Evolutionary conservation across 352 stramenopile species (phyloP).

Genomic region (Globisporangium spinosum): DNA sequence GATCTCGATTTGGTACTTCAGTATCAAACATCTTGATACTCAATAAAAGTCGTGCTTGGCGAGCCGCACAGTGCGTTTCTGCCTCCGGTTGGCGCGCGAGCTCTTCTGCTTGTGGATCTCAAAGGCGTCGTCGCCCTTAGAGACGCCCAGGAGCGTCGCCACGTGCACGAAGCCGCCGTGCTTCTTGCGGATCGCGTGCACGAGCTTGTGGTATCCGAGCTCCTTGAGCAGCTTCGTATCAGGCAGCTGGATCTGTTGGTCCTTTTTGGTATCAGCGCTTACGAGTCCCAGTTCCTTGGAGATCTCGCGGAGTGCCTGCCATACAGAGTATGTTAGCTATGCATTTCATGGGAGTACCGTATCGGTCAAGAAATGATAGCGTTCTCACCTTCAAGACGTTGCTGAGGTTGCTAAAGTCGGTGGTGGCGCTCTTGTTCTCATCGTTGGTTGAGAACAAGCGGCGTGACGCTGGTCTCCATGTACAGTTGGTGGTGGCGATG

Average conservation of each 20-base stretch:
- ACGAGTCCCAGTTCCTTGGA: slow-evolving; percentile 40
- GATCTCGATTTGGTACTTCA: background rate
- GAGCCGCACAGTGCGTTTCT: slow-evolving; percentile 51
- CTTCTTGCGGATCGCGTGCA: slow-evolving; percentile 81
- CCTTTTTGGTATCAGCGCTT: slow-evolving; percentile 8
- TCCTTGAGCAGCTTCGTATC: slow-evolving; percentile 74
- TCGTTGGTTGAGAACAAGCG: slow-evolving; percentile 6
- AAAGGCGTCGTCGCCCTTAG: slow-evolving; percentile 31
- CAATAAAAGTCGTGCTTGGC: slow-evolving; percentile 73
- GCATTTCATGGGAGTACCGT: background rate
- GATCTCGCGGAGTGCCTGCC: slow-evolving; percentile 61
- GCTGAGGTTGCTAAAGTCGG: slow-evolving; percentile 60
- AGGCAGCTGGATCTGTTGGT: slow-evolving; percentile 28
- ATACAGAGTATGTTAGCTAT: background rate
- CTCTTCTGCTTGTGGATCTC: slow-evolving; percentile 72
- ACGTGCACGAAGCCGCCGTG: slow-evolving; percentile 70
- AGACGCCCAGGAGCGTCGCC: slow-evolving; percentile 48
- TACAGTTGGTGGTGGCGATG: background rate
- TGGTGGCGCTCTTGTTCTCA: background rate
- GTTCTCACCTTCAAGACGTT: slow-evolving; percentile 56
- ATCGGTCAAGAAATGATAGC: background rate
- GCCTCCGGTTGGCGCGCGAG: slow-evolving; percentile 53
- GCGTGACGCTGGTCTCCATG: background rate
- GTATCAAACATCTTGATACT: background rate
- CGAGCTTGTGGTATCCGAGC: slow-evolving; percentile 51